Conservation (phyloP, 2,329 filamentous ascomycete species). For the Penicillium verrucosum region DNA sequence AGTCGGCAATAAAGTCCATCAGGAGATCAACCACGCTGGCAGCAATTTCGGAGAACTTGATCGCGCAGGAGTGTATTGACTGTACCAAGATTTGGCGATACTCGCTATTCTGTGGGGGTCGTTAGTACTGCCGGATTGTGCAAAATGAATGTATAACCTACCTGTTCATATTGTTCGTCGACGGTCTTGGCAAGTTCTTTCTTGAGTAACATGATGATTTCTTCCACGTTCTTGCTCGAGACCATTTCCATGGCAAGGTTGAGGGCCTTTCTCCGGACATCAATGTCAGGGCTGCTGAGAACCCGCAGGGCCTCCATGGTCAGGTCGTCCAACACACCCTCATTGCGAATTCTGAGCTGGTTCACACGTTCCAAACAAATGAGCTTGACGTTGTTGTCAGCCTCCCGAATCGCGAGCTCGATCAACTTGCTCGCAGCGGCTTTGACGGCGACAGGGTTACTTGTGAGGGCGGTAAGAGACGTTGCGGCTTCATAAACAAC, state of each 20-base stretch:
- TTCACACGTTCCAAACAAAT: slow-evolving; percentile 95
- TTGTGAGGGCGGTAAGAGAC: slow-evolving; percentile 87
- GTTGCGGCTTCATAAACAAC: slow-evolving; percentile 98
- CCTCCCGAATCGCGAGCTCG: slow-evolving; percentile 93
- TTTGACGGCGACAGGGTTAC: slow-evolving; percentile 95
- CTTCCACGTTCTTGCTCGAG: slow-evolving; percentile 96
- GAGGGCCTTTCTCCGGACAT: slow-evolving; percentile 89
- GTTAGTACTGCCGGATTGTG: slow-evolving; percentile 20
- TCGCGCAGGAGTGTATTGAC: slow-evolving; percentile 96
- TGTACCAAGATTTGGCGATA: slow-evolving; percentile 94
- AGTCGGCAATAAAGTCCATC: slow-evolving; percentile 99
- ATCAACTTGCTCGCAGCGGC: slow-evolving; percentile 95
- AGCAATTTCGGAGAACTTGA: slow-evolving; percentile 98
- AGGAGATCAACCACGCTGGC: slow-evolving; percentile 93
- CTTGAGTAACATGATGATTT: slow-evolving; percentile 92
- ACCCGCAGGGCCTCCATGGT: slow-evolving; percentile 97
- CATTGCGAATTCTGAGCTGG: slow-evolving; percentile 79
- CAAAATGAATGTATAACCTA: slow-evolving; percentile 23
- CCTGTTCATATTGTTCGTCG: slow-evolving; percentile 96
- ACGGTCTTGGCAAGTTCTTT: slow-evolving; percentile 97
- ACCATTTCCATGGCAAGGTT: slow-evolving; percentile 94
- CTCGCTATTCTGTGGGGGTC: slow-evolving; percentile 64
- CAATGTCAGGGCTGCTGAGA: slow-evolving; percentile 90
- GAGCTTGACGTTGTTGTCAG: slow-evolving; percentile 98
- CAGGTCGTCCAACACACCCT: slow-evolving; percentile 86